Percentiles rank a stretch among this genome's conserved stretches.
Conservation (phyloP, 352 stramenopile genomes). For the Phytophthora rubi region DNA sequence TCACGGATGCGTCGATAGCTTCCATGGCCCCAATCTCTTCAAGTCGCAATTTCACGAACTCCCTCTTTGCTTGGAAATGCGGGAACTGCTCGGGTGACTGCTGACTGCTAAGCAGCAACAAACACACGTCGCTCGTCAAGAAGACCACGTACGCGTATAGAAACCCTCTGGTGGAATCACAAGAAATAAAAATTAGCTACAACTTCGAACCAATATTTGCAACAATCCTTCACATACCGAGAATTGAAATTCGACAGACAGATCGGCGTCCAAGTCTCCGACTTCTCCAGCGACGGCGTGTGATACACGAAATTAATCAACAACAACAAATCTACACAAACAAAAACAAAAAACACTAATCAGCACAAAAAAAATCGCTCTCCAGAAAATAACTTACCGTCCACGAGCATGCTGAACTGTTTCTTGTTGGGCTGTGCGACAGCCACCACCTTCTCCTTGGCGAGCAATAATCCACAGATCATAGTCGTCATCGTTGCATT, state of each 20-base stretch:
- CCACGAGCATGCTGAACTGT: constrained; percentile 69
- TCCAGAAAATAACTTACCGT: constrained; percentile 43
- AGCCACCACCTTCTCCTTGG: constrained; percentile 56
- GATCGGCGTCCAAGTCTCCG: constrained; percentile 79
- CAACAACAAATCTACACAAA: constrained; percentile 60
- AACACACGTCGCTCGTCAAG: constrained; percentile 55
- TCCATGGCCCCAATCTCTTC: constrained; percentile 45
- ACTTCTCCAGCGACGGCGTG: constrained; percentile 60
- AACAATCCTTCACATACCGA: constrained; percentile 36
- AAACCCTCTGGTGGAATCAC: constrained; percentile 52
- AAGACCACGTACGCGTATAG: constrained; percentile 81
- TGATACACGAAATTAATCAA: constrained; percentile 80
- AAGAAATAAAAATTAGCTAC: too few species aligned
- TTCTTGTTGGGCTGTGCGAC: constrained; percentile 63
- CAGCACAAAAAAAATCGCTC: neutral
- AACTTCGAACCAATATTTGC: too few species aligned
- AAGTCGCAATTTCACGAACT: constrained; percentile 50
- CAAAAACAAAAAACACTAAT: constrained; percentile 1
- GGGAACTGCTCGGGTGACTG: constrained; percentile 76
- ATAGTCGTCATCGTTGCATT: constrained; percentile 28
- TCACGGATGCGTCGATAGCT: constrained; percentile 48
- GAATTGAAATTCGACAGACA: constrained; percentile 73
- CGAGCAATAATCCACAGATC: constrained; percentile 68
- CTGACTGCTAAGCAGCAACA: constrained; percentile 74
- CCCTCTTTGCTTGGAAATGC: constrained; percentile 69